A percentile compares a stretch with the other conserved stretches of the same genome.
Conservation (phyloP, 305 asterid species). For the Fraxinus platypoda region DNA sequence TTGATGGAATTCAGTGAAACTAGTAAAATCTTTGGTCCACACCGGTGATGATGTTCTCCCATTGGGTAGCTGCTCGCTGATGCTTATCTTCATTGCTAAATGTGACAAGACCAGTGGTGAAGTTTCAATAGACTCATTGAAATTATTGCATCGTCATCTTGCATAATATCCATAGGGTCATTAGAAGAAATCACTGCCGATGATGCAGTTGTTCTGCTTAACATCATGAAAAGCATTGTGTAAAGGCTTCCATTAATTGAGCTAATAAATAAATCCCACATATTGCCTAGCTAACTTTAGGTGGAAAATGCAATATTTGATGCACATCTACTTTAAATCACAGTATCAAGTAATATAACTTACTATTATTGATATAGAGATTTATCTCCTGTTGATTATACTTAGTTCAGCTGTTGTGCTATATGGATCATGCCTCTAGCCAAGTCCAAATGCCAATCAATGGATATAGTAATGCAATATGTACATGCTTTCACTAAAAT, state of each 20-base stretch:
- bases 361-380: neutral
- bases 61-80: conserved; percentile 80
- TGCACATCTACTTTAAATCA: neutral
- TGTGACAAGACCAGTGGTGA: conserved; percentile 36
- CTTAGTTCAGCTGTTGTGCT: neutral
- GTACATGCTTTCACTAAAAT: conserved; percentile 10
- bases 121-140: conserved; percentile 54
- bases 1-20: conserved; percentile 69
- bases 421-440: neutral
- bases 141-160: conserved; percentile 17
- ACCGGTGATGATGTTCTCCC: conserved; percentile 93
- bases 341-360: neutral
- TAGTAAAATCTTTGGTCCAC: conserved; percentile 90
- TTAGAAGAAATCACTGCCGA: conserved; percentile 54
- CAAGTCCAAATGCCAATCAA: neutral
- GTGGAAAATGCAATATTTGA: conserved; percentile 9
- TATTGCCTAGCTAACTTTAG: neutral
- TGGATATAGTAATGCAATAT: neutral
- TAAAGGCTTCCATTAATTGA: conserved; percentile 9
- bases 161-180: conserved; percentile 46
- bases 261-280: neutral
- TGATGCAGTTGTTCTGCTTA: conserved; percentile 67
- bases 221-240: neutral
- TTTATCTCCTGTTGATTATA: neutral
- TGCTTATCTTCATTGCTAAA: conserved; percentile 61